Percentiles rank a stretch among this genome's conserved stretches.
phyloP scores from a whole-genome alignment of 1,139 yeast genomes.

The Yamadazyma mexicana region DNA sequence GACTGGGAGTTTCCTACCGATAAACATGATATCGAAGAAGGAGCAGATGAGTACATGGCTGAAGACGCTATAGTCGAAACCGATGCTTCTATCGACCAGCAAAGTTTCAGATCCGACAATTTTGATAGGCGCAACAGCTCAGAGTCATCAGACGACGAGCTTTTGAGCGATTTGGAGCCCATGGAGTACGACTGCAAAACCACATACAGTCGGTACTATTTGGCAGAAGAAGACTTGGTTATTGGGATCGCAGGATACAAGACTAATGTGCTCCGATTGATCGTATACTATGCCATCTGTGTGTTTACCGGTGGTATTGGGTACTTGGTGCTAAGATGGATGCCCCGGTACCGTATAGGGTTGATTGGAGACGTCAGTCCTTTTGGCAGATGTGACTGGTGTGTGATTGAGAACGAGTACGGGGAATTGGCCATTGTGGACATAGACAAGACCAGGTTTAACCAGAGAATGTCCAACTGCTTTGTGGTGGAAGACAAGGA shows the following conservation, averaged over 20 bases:
- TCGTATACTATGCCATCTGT: slow-evolving; percentile 57
- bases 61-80: slow-evolving; percentile 10
- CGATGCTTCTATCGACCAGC: slow-evolving; percentile 9
- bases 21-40: slow-evolving; percentile 42
- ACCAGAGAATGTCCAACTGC: slow-evolving; percentile 70
- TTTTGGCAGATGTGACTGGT: slow-evolving; percentile 86
- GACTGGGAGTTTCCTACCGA: slow-evolving; percentile 62
- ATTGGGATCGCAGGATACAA: slow-evolving; percentile 90
- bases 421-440: slow-evolving; percentile 72
- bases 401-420: slow-evolving; percentile 89
- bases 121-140: slow-evolving; percentile 33
- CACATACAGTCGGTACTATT: slow-evolving; percentile 75
- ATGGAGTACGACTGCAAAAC: slow-evolving; percentile 46
- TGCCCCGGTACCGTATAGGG: slow-evolving; percentile 71
- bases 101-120: slow-evolving; percentile 36
- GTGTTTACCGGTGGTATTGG: slow-evolving; percentile 66
- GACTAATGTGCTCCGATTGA: slow-evolving; percentile 47
- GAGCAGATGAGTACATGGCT: background rate
- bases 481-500: slow-evolving; percentile 39
- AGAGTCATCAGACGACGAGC: slow-evolving; percentile 23
- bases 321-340: slow-evolving; percentile 77
- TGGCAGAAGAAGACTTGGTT: slow-evolving; percentile 93
- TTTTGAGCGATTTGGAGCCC: slow-evolving; percentile 17
- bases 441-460: slow-evolving; percentile 60
- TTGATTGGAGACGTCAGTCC: slow-evolving; percentile 67